Conservation (phyloP, 208 protist genomes). For the Hexamita inflata region DNA sequence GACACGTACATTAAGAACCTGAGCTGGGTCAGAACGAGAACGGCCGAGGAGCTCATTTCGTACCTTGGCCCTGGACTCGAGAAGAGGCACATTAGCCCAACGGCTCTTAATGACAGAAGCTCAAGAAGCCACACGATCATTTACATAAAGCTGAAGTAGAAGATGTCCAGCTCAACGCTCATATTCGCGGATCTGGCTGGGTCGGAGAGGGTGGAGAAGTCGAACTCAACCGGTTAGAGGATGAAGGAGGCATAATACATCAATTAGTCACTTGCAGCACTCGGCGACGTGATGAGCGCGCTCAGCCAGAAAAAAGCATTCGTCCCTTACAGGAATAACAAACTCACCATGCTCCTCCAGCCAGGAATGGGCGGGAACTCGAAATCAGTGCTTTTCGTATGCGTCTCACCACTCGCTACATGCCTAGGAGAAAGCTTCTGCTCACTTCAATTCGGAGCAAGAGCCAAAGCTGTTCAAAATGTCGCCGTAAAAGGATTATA, state of each 20-base stretch:
- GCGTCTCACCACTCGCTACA: constrained; percentile 55
- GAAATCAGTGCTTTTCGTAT: constrained; percentile 76
- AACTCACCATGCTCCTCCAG: constrained; percentile 69
- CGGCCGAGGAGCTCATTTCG: not conserved
- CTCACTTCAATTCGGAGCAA: not conserved
- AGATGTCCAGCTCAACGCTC: constrained; percentile 64
- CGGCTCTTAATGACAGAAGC: constrained; percentile 72
- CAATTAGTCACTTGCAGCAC: constrained; percentile 66
- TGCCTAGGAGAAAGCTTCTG: constrained; percentile 3
- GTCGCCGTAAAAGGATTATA: constrained; percentile 20
- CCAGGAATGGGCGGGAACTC: constrained; percentile 55
- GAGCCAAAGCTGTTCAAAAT: not conserved
- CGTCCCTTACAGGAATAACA: constrained; percentile 69
- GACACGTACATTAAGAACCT: constrained; percentile 7
- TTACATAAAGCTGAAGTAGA: constrained; percentile 65
- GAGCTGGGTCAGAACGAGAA: not conserved
- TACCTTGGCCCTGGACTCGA: constrained; percentile 3
- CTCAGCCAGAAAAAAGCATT: constrained; percentile 59
- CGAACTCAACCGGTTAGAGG: constrained; percentile 60
- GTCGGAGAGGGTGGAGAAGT: constrained; percentile 62
- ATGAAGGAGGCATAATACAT: constrained; percentile 72
- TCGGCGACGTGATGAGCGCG: constrained; percentile 57
- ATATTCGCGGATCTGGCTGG: constrained; percentile 77
- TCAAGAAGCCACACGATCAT: constrained; percentile 76
- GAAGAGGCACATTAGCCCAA: constrained; percentile 40